Evolutionary conservation across 768 basidiomycete species (phyloP), one percentile per base, ranked within the genome.

Genomic region (Gautieria morchelliformis): DNA sequence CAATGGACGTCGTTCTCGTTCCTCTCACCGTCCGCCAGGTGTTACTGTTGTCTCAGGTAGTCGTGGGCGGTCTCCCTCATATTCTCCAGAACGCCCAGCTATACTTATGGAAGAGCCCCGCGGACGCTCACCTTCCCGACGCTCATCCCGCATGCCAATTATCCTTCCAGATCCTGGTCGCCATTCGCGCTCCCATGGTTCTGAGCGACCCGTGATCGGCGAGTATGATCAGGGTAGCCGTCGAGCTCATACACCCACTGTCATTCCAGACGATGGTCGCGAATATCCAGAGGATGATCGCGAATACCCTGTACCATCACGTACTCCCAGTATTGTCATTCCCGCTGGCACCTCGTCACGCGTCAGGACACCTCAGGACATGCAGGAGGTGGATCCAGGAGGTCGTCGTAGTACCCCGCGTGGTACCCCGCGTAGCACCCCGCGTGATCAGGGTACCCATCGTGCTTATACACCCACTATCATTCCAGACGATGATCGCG

Each of bases 81-180:
- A 52, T 37, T 65, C 68, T 53, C 65, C 55, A 49, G 15, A 12
- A 44, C 42, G 20, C n/a, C 42, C 42, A 19, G 8, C 42, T 2
- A 17, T 44, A 17, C 2, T 44, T n/a, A 9, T 49, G 48, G 22
- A n/a, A 27, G 48, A 49, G 19, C 61, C 53, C 8, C 59, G 53
- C 46, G 49, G 59, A 17, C 53, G 64, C 20, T 66, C 69, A 55
- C 65, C 7, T 56, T 56, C 54, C 20, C 48, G 44, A 30, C 54
- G 33, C n/a, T 15, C 37, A 59, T 22, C 50, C 47, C 48, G n/a
- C 17, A 33, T 39, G 20, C 52, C 45, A 39, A 32, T 40, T 33
- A 17, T 46, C n/a, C 22, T 27, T 50, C 17, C 41, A 20, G 19
- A 44, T 19, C n/a, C 5, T 4, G 11, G 33, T 30, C 6, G 32